Evolutionary conservation across 306 rosid species (phyloP), one percentile per base, ranked within the genome.

Genomic region (Malus asiatica): DNA sequence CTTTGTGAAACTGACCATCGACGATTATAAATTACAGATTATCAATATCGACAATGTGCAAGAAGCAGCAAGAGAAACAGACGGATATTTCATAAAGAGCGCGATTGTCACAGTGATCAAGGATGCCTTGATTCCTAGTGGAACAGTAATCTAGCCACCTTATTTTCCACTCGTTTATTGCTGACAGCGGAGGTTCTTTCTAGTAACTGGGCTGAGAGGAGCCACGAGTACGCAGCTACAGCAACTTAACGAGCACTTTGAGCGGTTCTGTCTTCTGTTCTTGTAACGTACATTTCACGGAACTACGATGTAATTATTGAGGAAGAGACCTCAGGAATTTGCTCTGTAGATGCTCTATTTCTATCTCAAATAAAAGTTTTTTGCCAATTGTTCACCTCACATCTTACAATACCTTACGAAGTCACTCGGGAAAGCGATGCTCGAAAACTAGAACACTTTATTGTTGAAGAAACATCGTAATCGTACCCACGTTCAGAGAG

Each of bases 1-100:
- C 9, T 6, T n/a, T 14, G 69, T 29, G 68, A 80, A 33, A 68
- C 23, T 40, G 51, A 68, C 14, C 4, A 51, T 66, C 4, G 8
- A 11, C 14, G 30, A 4, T 29, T 63, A 69, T 64, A 0, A 25
- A 10, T 45, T 74, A n/a, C 93, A 96, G 99, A 96, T 96, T 78
- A 52, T 96, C 23, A 96, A 96, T 77, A 32, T 81, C 13, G 99
- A 89, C 82, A 76, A 45, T 76, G 96, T 96, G 60, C 99, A 92
- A 92, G 98, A 96, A 90, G 96, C 98, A 27, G 98, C 99, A 66
- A 89, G 99, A 74, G 99, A 96, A 85, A 89, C 98, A 8, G 98
- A 96, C 58, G 99, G 99, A 6, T 96, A 95, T 74, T 95, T 95
- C 91, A 95, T 95, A 74, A 92, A 95, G 87, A 92, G 99, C 62